Evolutionary conservation across 2,329 filamentous ascomycete genomes (phyloP).

Genomic region (Fusarium continuum): DNA sequence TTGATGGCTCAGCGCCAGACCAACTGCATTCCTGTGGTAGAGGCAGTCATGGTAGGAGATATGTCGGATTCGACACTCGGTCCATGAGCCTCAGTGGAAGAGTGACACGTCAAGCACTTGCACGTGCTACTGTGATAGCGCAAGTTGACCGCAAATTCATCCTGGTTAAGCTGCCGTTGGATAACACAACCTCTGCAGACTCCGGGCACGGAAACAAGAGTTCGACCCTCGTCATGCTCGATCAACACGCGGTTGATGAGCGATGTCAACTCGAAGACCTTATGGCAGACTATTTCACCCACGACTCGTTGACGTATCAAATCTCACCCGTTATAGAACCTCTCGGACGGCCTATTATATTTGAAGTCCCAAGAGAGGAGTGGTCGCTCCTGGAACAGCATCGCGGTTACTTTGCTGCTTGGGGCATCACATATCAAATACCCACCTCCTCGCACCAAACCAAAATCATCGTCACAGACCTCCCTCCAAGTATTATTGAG

Average conservation of each 20-base stretch:
- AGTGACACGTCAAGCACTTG: slow-evolving; percentile 71
- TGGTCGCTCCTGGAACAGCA: slow-evolving; percentile 63
- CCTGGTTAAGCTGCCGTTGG: slow-evolving; percentile 65
- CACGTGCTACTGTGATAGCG: slow-evolving; percentile 71
- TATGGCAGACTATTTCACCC: slow-evolving; percentile 62
- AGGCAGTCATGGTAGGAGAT: slow-evolving; percentile 12
- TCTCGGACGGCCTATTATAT: slow-evolving; percentile 65
- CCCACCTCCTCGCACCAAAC: slow-evolving; percentile 38
- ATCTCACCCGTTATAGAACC: slow-evolving; percentile 46
- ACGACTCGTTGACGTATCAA: not conserved
- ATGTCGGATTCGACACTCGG: slow-evolving; percentile 44
- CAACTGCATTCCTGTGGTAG: not conserved
- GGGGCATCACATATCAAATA: slow-evolving; percentile 76
- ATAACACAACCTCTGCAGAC: not conserved
- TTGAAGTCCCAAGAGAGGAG: slow-evolving; percentile 73
- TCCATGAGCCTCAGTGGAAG: slow-evolving; percentile 50
- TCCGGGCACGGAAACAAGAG: not conserved
- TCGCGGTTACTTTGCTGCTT: slow-evolving; percentile 68
- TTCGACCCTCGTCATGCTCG: slow-evolving; percentile 77
- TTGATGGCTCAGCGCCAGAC: slow-evolving; percentile 36
- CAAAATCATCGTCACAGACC: slow-evolving; percentile 59
- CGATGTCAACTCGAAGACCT: slow-evolving; percentile 81
- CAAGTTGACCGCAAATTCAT: slow-evolving; percentile 95
- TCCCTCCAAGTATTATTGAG: slow-evolving; percentile 79
- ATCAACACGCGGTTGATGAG: slow-evolving; percentile 96